phyloP scores from a whole-genome alignment of 108 stramenopile genomes.

The Pseudonitzschia pungens region DNA sequence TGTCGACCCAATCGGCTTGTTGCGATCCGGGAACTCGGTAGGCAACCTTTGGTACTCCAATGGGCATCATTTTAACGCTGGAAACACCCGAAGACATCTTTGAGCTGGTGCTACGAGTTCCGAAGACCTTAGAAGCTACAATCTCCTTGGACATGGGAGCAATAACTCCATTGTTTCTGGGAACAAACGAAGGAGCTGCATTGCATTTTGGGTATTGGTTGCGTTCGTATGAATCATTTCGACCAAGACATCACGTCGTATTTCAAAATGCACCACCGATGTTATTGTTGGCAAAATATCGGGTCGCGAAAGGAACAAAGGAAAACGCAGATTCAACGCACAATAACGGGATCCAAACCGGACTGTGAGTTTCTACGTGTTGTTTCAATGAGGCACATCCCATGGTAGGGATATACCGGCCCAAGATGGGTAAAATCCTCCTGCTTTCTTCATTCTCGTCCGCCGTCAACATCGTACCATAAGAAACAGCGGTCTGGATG shows the following conservation, averaged over 20 bases:
- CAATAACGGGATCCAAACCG: background rate
- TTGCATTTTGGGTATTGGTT: too few species aligned
- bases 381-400: background rate
- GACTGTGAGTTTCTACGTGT: background rate
- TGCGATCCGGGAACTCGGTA: constrained; percentile 90
- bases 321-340: background rate
- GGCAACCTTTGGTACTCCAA: constrained; percentile 97
- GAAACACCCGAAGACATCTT: constrained; percentile 46
- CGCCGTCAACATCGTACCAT: background rate
- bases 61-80: constrained; percentile 97
- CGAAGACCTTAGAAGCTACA: constrained; percentile 32
- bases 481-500: constrained; percentile 15
- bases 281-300: too few species aligned
- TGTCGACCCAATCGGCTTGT: constrained; percentile 92
- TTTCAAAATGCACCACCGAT: too few species aligned
- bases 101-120: constrained; percentile 1
- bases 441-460: background rate
- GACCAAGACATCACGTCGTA: too few species aligned
- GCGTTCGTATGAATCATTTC: too few species aligned
- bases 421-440: background rate
- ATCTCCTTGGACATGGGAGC: constrained; percentile 51
- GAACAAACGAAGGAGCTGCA: constrained; percentile 60
- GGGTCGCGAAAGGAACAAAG: background rate
- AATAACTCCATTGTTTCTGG: constrained; percentile 47
- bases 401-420: background rate